Base-by-base conservation (phyloP, 495 filamentous ascomycete species). In the Aspergillus indologenus region DNA sequence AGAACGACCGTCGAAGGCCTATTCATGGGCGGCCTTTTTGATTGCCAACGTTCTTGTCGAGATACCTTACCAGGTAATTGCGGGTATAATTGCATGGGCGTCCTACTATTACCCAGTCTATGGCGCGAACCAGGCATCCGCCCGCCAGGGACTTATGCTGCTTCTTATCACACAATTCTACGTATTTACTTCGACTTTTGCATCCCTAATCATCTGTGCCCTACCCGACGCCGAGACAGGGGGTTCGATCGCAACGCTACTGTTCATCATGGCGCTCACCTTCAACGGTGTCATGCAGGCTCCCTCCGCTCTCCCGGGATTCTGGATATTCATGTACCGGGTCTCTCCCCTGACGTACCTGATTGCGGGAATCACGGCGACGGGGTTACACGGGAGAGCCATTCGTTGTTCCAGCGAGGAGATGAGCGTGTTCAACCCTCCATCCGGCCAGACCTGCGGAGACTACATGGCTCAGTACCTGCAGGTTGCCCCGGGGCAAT, bases 1-100 rank as follows among this genome's bases (percentile, higher is more conserved):
- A 20, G 90, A 94, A 69, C 75, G 81, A 2, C 83, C 82, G 9
- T 83, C 80, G 26, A 89, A 87, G 58, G 82, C 83, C 12, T 94
- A 94, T 68, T 83, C 81, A 24, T 92, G 89, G 89, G 71, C 77
- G 12, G 83, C 82, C 0, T 91, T 91, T 70, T 71, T 88, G n/a
- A 79, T 86, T 20, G 79, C 82, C 59, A 83, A 85, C 50, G 82
- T 92, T 63, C 23, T 87, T n/a, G 83, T 87, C 57, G 90, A 92
- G 66, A 80, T 92, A 12, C 88, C 89, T 0, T 92, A 86, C 64
- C 80, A 84, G 21, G 74, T 88, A 34, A 56, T 90, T 12, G 76
- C 83, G 1, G 85, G 79, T 14, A 77, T 85, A 9, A 58, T 88
- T 40, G 76, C 81, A 48, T 89, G 78, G 65, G 81, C 83, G 2